Base-by-base conservation (phyloP, 495 filamentous ascomycete genomes). In the Thermochaetoides thermophila region DNA sequence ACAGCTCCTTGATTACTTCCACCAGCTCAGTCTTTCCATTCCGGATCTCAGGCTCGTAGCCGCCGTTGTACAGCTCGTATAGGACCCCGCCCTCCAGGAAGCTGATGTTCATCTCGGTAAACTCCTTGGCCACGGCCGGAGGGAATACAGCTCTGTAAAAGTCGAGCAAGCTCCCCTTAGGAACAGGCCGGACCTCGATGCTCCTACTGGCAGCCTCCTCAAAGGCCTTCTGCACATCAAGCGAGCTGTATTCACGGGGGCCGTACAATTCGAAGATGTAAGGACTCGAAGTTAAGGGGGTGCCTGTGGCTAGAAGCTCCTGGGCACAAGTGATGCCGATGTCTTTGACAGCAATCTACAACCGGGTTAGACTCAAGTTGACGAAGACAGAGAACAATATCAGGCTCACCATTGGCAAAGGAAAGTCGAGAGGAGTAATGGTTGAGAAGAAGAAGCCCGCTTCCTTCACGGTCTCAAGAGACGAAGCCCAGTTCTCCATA, bases 401-500 rank as follows among this genome's bases (percentile, higher is more conserved):
- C 14, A n/a, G 10, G 25, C 37, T 13, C 15, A 49, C 46, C 32
- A 40, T 40, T 0, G 44, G 44, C 27, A 44, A 23, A 9, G 25
- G 17, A 8, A 24, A 15, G 9, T 44, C 36, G 3, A 40, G 11
- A 2, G 46, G 49, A 2, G 49, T 45, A 8, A 48, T 12, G 0
- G 44, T 46, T 1, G 40, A 35, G 31, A 30, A 45, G 29, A 50
- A 41, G 41, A 48, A 53, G 19, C 22, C 17, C 2, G 13, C 25
- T 7, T 30, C 26, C 8, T 23, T 16, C 22, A 53, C 15, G 1
- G 38, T 48, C 25, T 42, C 31, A 5, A 48, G 2, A 10, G 21
- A 14, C 22, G 27, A 27, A 5, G 27, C 40, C 40, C 40, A 50
- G 34, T 47, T 53, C 30, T 53, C 43, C 43, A 50, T 48, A 17